Evolutionary conservation across 768 basidiomycete genomes (phyloP), one percentile per base, ranked within the genome.

Genomic region (Lactifluus echinatus): DNA sequence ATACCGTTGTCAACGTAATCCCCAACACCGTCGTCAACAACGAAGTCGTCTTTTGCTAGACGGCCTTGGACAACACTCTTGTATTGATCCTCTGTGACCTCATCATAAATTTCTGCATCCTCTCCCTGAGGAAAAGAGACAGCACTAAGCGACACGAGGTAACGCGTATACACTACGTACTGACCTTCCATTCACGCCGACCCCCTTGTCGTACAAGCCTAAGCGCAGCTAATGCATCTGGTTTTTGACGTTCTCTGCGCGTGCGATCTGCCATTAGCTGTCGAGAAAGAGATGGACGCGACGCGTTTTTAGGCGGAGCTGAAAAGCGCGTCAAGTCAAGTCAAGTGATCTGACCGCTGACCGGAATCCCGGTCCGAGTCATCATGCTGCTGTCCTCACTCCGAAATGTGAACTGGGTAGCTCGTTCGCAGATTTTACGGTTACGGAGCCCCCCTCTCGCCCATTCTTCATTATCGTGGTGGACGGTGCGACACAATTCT

Each of bases 1-100:
- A 93, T 85, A 4, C 96, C 96, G 67, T 96, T 91, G 73, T 99
- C 96, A 69, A 87, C 84, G 65, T 99, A 98, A 5, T 92, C 96
- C 14, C 76, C 79, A 0, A 87, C 80, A 26, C 93, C 93, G 72
- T 98, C 96, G 66, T 98, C 96, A 36, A 88, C 85, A 19, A 98
- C 90, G 60, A 99, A 99, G 69, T 99, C 96, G 62, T 97, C 93
- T 63, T 76, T 75, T 57, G 89, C 84, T 7, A 96, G 76, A 17
- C 96, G 78, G 1, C 84, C 83, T 54, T 79, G 80, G 4, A 99
- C 96, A 54, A 99, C 87, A 19, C 78, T 75, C 63, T 79, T 81
- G 70, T 98, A 99, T 64, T 93, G 85, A 10, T 89, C 89, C 54
- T 96, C 94, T 0, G 85, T 80, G 15, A 98, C 88, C 65, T 90